Evolutionary conservation across 768 basidiomycete genomes (phyloP), one percentile per base, ranked within the genome.

Genomic region (Rhizopogon roseolus): DNA sequence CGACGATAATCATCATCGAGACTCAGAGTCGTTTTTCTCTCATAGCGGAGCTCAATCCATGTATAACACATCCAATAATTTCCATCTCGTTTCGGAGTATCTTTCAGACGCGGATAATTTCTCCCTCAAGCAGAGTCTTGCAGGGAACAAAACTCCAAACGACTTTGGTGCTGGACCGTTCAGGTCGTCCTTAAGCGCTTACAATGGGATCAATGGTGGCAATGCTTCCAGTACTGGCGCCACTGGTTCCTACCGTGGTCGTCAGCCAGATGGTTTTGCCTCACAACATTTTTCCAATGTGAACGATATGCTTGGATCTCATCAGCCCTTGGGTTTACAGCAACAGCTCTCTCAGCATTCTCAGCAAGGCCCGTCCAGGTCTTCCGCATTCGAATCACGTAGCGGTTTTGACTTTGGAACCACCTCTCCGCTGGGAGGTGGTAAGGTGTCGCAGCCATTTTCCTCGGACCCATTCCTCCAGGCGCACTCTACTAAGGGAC

Each of bases 61-160:
- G 73, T 76, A 76, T 62, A 76, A 76, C 63, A 77, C 63, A 64
- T 60, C 54, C 62, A 72, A 59, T 49, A 68, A 60, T 50, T 59
- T 60, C 50, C 67, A 67, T 54, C 54, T 64, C 52, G 53, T 65
- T 41, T 54, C 73, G 32, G 75, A 76, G 51, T 73, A 66, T 55
- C 54, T 65, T 38, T 58, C 68, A 45, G 65, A 73, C 58, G 54
- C 72, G 27, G 59, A 71, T 34, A 62, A 61, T 60, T 63, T 64
- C 32, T 64, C 68, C 27, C 53, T 69, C 60, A 72, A 72, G 62
- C 62, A 64, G 50, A 60, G 60, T 6, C 63, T 65, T 34, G 61
- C 66, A 57, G 62, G 61, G 25, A 39, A 50, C 19, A 69, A 69
- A 55, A 60, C 61, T 25, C 58, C 61, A 40, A 66, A 71, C 49